Evolutionary conservation across 148 eudicot species (phyloP).

Genomic region (Rhododendron williamsianum): DNA sequence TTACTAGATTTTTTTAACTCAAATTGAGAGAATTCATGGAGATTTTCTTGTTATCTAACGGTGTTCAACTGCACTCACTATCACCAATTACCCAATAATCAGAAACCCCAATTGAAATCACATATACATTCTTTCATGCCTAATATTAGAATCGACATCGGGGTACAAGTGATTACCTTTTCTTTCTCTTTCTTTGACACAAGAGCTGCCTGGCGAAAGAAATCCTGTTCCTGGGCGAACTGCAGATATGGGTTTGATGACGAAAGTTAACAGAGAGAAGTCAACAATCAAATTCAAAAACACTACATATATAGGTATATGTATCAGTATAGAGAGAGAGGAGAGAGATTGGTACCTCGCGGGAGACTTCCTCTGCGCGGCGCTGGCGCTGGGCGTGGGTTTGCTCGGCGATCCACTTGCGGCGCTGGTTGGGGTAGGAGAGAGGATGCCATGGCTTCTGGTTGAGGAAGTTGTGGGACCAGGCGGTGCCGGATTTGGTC

Average conservation of each 20-base stretch:
- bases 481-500: conserved; percentile 82
- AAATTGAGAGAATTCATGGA: neutral
- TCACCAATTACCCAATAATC: neutral
- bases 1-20: neutral
- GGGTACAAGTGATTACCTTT: conserved; percentile 42
- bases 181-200: conserved; percentile 89
- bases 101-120: neutral
- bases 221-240: conserved; percentile 97
- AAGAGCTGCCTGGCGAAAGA: conserved; percentile 76
- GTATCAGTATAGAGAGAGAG: neutral
- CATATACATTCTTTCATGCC: neutral
- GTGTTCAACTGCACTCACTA: neutral
- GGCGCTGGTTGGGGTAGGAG: conserved; percentile 97
- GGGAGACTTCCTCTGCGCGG: conserved; percentile 73
- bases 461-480: conserved; percentile 85
- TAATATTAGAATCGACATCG: neutral
- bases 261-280: too few species aligned
- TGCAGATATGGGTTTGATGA: conserved; percentile 20
- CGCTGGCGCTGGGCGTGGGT: conserved; percentile 74
- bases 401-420: conserved; percentile 99
- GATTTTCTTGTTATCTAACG: neutral
- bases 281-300: neutral
- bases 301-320: neutral
- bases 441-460: conserved; percentile 99
- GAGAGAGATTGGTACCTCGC: conserved; percentile 47